A percentile compares a stretch with the other conserved stretches of the same genome.
Evolutionary conservation across 2,329 filamentous ascomycete species (phyloP).

Genomic region (Lasiodiplodia gonubiensis): DNA sequence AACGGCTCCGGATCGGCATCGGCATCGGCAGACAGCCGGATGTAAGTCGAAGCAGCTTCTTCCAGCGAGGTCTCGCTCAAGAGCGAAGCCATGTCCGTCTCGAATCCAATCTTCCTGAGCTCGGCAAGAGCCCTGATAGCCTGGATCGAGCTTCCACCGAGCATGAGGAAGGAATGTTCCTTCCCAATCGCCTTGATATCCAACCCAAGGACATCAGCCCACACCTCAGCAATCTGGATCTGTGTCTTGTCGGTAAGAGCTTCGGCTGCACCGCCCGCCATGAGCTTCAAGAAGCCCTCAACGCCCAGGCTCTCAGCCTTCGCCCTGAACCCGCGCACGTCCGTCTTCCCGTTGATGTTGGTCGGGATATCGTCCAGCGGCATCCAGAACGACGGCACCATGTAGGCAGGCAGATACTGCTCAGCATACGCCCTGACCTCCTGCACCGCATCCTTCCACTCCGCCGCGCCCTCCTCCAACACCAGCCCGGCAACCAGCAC

Average conservation of each 20-base stretch:
- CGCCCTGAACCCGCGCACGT: not conserved
- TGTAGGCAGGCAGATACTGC: conserved; percentile 59
- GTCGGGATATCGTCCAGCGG: conserved; percentile 10
- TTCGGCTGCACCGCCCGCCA: conserved; percentile 28
- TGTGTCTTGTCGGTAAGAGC: not conserved
- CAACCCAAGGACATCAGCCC: not conserved
- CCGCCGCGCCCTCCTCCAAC: conserved; percentile 9
- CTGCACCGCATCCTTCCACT: conserved; percentile 37
- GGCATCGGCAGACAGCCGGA: not conserved
- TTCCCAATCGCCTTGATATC: not conserved
- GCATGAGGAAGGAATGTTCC: not conserved
- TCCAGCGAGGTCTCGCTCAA: not conserved
- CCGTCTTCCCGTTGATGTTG: conserved; percentile 24
- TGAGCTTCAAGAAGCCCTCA: conserved; percentile 26
- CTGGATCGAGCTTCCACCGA: conserved; percentile 5
- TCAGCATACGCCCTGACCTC: conserved; percentile 24
- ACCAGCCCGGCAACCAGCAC: conserved; percentile 53
- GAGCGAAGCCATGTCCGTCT: conserved; percentile 31
- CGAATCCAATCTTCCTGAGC: conserved; percentile 39
- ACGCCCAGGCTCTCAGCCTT: not conserved
- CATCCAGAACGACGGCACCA: conserved; percentile 41
- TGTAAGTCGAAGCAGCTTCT: not conserved
- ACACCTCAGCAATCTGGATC: not conserved
- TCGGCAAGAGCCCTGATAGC: conserved; percentile 33
- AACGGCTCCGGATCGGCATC: not conserved